phyloP scores from a whole-genome alignment of 2,329 filamentous ascomycete species.

The Bretziella fagacearum region DNA sequence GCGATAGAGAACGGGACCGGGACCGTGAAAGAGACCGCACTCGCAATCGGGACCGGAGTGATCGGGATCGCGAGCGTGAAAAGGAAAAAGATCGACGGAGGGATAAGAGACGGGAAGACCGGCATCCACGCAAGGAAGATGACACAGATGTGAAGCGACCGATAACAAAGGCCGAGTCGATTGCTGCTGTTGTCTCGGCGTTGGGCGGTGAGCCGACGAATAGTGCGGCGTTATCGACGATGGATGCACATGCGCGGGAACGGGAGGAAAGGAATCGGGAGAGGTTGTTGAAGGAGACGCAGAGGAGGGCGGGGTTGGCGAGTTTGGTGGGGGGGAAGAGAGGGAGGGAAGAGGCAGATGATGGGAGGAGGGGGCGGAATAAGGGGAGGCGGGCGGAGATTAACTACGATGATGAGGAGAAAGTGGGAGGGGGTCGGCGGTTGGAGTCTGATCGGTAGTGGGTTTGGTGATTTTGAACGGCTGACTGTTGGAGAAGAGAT shows the following conservation, averaged over 20 bases:
- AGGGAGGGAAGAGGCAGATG: constrained; percentile 29
- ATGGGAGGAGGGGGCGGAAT: constrained; percentile 16
- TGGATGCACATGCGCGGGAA: constrained; percentile 51
- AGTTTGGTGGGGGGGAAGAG: constrained; percentile 33
- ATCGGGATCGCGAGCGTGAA: constrained; percentile 20
- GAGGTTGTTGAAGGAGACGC: constrained; percentile 49
- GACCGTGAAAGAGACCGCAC: constrained; percentile 17
- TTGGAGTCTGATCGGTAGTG: too few species aligned
- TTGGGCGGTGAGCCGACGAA: neutral
- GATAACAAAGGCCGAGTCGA: neutral
- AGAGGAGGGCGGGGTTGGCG: constrained; percentile 41
- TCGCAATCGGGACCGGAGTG: constrained; percentile 26
- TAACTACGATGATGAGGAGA: constrained; percentile 39
- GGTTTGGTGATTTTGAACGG: too few species aligned
- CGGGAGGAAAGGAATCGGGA: constrained; percentile 50
- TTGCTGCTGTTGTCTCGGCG: constrained; percentile 1
- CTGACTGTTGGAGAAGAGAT: too few species aligned
- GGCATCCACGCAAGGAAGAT: neutral
- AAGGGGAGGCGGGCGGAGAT: constrained; percentile 25
- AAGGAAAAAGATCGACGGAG: constrained; percentile 16
- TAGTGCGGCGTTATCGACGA: constrained; percentile 12
- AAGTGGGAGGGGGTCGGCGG: neutral
- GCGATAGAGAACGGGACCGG: constrained; percentile 15
- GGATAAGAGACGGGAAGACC: constrained; percentile 23
- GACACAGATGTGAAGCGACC: neutral